Conservation (phyloP, 108 stramenopile species). For the Phaeodactylum tricornutum region DNA sequence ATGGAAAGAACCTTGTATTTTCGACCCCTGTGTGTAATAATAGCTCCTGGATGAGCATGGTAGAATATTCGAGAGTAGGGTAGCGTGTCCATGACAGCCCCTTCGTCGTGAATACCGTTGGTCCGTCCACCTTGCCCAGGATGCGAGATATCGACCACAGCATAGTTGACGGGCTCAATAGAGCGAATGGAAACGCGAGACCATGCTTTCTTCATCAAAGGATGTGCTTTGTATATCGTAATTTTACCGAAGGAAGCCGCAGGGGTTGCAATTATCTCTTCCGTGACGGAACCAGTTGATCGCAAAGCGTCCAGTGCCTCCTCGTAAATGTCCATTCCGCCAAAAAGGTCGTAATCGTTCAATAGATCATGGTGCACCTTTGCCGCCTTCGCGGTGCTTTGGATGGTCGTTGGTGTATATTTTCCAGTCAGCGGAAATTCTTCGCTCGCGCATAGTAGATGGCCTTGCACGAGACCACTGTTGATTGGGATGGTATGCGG, state of each 20-base stretch:
- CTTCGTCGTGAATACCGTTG: constrained; percentile 47
- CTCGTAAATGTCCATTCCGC: constrained; percentile 32
- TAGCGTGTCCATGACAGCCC: constrained; percentile 62
- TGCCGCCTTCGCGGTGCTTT: constrained; percentile 13
- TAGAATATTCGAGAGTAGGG: constrained; percentile 79
- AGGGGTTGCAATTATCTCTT: constrained; percentile 13
- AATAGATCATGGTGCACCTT: constrained; percentile 7
- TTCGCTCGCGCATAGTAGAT: constrained; percentile 83
- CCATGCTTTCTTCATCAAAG: constrained; percentile 58
- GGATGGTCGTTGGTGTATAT: constrained; percentile 13
- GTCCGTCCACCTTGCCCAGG: constrained; percentile 53
- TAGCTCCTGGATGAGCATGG: constrained; percentile 79
- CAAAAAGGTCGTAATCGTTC: constrained; percentile 48
- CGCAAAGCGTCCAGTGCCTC: constrained; percentile 33
- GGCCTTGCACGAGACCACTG: constrained; percentile 67
- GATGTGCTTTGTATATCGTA: constrained; percentile 42
- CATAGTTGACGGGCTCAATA: constrained; percentile 69
- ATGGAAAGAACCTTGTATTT: constrained; percentile 67
- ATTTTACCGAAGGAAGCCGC: constrained; percentile 7
- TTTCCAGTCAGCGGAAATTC: constrained; percentile 79
- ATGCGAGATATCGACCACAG: constrained; percentile 68
- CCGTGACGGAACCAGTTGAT: constrained; percentile 10
- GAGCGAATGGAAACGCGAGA: constrained; percentile 59
- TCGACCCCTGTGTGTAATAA: constrained; percentile 71
- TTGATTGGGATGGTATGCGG: constrained; percentile 74